A percentile compares a stretch with the other conserved stretches of the same genome.
These are phyloP conservation scores for Moringa oleifera DNA, from an alignment of 345 rosid species.

Conservation along the genomic window DNA sequence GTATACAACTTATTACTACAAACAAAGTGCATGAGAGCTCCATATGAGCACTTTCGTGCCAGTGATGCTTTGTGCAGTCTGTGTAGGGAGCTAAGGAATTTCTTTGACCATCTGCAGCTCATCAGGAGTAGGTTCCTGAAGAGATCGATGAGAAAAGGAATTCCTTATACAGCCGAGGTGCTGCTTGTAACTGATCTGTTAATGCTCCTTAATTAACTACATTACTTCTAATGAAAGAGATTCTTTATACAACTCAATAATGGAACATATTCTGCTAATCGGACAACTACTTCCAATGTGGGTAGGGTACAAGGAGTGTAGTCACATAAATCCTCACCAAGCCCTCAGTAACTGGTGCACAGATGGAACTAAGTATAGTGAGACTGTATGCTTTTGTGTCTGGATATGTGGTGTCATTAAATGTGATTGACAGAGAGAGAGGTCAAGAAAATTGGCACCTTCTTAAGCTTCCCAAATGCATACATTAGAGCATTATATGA, in stretches of 20 bases:
- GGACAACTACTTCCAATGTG: not conserved
- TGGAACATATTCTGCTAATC: no score
- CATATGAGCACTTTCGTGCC: not conserved
- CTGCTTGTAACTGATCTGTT: no score
- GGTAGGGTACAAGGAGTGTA: not conserved
- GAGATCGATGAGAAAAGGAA: no score
- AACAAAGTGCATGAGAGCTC: not conserved
- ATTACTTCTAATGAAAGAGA: no score
- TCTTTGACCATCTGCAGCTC: no score
- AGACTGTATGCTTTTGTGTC: no score
- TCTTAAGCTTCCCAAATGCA: constrained; percentile 89
- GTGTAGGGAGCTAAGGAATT: no score
- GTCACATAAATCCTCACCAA: not conserved
- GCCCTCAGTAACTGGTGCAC: not conserved
- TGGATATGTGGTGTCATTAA: not conserved
- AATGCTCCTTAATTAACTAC: no score
- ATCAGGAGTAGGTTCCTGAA: no score
- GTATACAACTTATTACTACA: no score
- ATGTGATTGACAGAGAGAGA: constrained; percentile 6
- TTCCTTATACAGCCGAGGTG: no score
- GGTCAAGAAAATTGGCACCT: constrained; percentile 38
- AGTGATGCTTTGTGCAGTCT: not conserved
- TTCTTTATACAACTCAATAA: no score
- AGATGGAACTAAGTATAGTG: not conserved
- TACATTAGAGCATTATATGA: constrained; percentile 74